Evolutionary conservation across 192 early-diverging fungal genomes (phyloP), one percentile per base, ranked within the genome.

Genomic region (Linnemannia exigua): DNA sequence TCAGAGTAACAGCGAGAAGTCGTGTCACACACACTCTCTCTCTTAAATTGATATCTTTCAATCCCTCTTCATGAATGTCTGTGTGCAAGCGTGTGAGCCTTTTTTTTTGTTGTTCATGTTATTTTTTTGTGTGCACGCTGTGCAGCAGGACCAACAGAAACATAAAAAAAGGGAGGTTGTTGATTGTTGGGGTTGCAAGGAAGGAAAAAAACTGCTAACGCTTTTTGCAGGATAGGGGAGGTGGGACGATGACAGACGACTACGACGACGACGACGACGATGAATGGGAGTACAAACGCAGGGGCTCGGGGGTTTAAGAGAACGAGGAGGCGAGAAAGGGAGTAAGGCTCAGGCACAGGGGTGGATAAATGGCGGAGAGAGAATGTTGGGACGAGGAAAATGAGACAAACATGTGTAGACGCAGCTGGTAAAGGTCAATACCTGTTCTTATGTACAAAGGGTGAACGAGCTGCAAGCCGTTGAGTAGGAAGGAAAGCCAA

Each of bases 161-260:
- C 44, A 0, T 6, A 16, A 3, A 31, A 33, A 63, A 15, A 3
- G 58, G 58, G 28, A 63, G 25, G 58, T 44, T 61, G 12, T 28
- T 31, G 28, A n/a, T n/a, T n/a, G n/a, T n/a, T n/a, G 28, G 58
- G 11, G 14, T 12, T 28, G n/a, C 54, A 58, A 58, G 54, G 54
- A n/a, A 52, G 50, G 50, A 58, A 58, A n/a, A 63, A 58, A 58
- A n/a, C 25, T 63, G 58, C 58, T 63, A 63, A 63, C 58, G 58
- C 41, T 9, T 63, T 61, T 63, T 63, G 58, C 58, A 63, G 58
- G 58, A 63, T 63, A 63, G 58, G 58, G 58, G 58, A 63, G 58
- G 28, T 44, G 3, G 9, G 41, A 44, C 41, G 41, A 44, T 9
- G 41, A 44, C 9, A n/a, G 41, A 3, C 41, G 41, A 63, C 11